Evolutionary conservation across 345 rosid genomes (phyloP).

Genomic region (Salix caprea): DNA sequence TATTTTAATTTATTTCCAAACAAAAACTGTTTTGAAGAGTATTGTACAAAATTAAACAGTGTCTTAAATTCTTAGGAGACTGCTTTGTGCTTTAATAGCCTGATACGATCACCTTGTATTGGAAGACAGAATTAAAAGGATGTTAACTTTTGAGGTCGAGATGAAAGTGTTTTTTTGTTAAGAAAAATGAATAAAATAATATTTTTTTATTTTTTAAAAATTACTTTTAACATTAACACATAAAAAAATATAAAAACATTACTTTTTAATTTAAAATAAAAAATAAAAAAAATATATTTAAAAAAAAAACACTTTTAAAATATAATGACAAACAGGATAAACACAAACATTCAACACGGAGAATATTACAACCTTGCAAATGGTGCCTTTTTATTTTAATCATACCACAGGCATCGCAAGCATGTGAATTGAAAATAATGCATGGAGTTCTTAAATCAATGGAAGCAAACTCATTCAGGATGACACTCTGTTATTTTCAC

Average conservation of each 20-base stretch:
- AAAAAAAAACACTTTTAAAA: no score
- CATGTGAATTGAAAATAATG: neutral
- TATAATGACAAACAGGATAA: no score
- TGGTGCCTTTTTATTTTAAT: neutral
- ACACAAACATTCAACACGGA: no score
- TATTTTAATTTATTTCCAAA: no score
- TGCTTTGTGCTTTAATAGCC: neutral
- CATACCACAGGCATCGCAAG: neutral
- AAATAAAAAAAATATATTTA: no score
- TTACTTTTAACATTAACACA: accelerated
- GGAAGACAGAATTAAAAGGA: neutral
- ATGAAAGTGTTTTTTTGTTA: no score
- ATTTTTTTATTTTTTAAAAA: no score
- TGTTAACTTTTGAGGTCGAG: no score
- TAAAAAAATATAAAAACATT: accelerated
- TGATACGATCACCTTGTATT: neutral
- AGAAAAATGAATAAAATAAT: no score
- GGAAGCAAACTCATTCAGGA: neutral
- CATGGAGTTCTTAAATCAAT: neutral
- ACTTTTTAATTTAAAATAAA: no score
- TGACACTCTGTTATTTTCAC: neutral
- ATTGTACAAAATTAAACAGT: no score
- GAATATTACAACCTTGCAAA: neutral
- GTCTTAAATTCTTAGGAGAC: neutral
- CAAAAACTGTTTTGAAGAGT: no score